Percentiles rank a stretch among this genome's conserved stretches.
Conservation (phyloP, 139 green algal genomes). For the Eudorina sp. region DNA sequence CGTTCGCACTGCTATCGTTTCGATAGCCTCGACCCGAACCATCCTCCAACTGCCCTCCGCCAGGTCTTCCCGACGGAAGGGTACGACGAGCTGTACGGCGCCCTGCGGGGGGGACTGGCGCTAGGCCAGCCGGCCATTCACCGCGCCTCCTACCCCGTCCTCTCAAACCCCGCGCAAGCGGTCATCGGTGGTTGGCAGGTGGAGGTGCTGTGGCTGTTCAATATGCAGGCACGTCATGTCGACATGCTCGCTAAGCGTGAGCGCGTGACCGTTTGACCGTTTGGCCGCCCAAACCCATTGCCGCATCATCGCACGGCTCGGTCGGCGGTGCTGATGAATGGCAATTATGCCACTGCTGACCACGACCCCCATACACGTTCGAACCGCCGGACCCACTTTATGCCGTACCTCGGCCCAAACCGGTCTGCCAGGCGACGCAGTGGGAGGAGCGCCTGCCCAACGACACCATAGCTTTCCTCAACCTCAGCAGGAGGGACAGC, state of each 20-base stretch:
- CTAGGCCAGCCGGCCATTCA: constrained; percentile 44
- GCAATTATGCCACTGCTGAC: too few species aligned
- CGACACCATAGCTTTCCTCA: constrained; percentile 41
- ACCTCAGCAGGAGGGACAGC: neutral
- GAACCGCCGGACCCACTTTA: too few species aligned
- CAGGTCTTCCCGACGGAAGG: constrained; percentile 53
- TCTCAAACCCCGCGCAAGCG: constrained; percentile 49
- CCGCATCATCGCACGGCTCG: too few species aligned
- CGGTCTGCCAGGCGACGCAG: neutral
- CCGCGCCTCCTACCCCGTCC: constrained; percentile 44
- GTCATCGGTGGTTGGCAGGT: constrained; percentile 52
- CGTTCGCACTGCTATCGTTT: too few species aligned
- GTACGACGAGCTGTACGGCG: constrained; percentile 38
- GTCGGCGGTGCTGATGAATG: too few species aligned
- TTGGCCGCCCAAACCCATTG: too few species aligned
- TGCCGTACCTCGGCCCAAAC: too few species aligned
- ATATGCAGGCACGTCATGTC: constrained; percentile 32
- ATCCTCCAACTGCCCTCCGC: neutral
- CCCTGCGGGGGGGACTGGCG: neutral
- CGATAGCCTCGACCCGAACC: too few species aligned
- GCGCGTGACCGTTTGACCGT: too few species aligned
- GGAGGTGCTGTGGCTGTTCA: constrained; percentile 59
- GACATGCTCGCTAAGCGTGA: too few species aligned
- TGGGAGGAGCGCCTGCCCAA: constrained; percentile 48
- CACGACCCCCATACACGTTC: too few species aligned